A percentile compares a stretch with the other conserved stretches of the same genome.
These are phyloP conservation scores for Fusarium ambrosium DNA, from an alignment of 2,329 filamentous ascomycete species.

Conservation along the genomic window DNA sequence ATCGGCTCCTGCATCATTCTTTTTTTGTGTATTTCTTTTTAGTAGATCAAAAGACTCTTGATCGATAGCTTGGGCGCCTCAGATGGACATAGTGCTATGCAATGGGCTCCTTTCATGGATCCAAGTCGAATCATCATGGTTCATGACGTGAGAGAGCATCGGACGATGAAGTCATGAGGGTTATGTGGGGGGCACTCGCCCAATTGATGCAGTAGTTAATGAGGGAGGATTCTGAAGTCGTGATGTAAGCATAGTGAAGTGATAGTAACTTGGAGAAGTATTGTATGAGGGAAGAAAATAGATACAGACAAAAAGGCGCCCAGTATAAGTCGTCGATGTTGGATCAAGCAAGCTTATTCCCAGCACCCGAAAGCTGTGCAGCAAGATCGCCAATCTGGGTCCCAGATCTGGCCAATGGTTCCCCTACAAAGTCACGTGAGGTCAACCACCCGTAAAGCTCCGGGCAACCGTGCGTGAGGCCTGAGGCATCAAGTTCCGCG, in stretches of 20 bases:
- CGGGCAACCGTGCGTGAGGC: conserved; percentile 13
- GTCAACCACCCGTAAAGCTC: conserved; percentile 27
- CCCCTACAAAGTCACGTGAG: conserved; percentile 8
- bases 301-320: not conserved
- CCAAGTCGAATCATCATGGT: not conserved
- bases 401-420: conserved; percentile 25
- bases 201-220: not conserved
- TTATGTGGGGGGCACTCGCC: not conserved
- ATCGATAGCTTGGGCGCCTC: not conserved
- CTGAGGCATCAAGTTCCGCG: conserved; percentile 34
- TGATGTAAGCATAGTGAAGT: not conserved
- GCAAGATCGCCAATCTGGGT: conserved; percentile 13
- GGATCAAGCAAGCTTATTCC: not conserved
- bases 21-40: not conserved
- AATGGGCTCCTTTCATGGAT: not conserved
- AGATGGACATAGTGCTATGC: not conserved
- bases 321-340: not conserved
- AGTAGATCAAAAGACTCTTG: not conserved
- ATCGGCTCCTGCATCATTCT: not conserved
- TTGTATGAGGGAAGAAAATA: not conserved
- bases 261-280: not conserved
- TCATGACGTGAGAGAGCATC: not conserved
- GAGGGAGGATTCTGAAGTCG: not conserved
- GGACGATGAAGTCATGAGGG: not conserved
- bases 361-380: not conserved